Evolutionary conservation across 352 stramenopile genomes (phyloP), one percentile per base, ranked within the genome.

Genomic region (Phytophthora fragariae): DNA sequence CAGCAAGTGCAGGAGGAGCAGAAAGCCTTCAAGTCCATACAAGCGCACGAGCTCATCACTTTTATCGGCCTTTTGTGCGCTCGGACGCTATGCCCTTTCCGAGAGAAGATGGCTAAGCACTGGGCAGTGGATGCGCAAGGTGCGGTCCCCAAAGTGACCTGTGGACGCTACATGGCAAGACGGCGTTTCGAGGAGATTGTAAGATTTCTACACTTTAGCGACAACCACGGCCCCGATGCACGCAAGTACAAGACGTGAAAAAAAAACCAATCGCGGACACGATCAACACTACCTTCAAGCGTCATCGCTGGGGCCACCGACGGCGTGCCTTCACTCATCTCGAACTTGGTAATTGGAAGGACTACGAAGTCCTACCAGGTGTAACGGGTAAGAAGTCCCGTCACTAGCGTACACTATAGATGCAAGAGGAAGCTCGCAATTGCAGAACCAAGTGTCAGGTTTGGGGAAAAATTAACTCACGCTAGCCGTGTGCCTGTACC

Each of bases 21-120:
- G 29, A 19, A 39, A 57, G 37, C 57, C 2, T 62, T 53, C 37
- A 62, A 53, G 37, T 19, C 37, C 37, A 58, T 66, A 11, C 29
- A 66, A 14, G 6, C 19, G 3, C 50, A 68, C 11, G 61, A 68
- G 50, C n/a, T 68, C 4, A 14, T 59, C 10, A 52, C n/a, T 37
- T 52, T 68, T 15, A 54, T 68, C 12, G 61, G 61, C 6, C 61
- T 68, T 35, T 52, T 68, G 19, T 53, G 47, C 31, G 35, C 50
- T 15, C 47, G 61, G 3, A 60, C 50, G 10, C 7, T 68, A 35
- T 68, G 61, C 19, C 33, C 31, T 46, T 27, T 46, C 44, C 47
- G 50, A 2, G 61, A 60, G 4, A 60, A 52, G 24, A 9, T 68
- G 50, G n/a, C 33, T 6, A 68, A 60, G 37, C n/a, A 60, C 17